These are phyloP conservation scores for Zychaea mexicana DNA, from an alignment of 371 early-diverging fungal species.

Conservation along the genomic window DNA sequence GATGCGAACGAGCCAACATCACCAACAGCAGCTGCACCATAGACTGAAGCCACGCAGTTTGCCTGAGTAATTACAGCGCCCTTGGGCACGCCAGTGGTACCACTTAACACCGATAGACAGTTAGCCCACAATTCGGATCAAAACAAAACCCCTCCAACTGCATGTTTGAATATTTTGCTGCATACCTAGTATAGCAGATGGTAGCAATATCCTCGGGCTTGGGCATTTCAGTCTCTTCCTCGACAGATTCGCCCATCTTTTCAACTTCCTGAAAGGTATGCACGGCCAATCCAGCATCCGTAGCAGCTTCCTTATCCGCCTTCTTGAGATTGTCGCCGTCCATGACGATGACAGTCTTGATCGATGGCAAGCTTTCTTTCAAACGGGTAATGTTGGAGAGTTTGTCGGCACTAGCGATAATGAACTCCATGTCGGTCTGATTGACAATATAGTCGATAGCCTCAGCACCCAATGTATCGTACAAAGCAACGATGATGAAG, in stretches of 20 bases:
- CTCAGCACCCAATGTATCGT: conserved; percentile 85
- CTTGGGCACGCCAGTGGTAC: conserved; percentile 56
- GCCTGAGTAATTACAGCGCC: conserved; percentile 81
- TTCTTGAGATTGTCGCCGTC: conserved; percentile 55
- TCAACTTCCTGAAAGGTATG: conserved; percentile 66
- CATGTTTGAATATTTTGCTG: too few relatives aligned
- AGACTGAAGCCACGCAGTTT: conserved; percentile 65
- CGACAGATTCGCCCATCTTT: conserved; percentile 52
- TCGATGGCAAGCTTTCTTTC: conserved; percentile 50
- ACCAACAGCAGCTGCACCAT: conserved; percentile 83
- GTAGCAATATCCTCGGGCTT: conserved; percentile 82
- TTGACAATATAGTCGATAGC: conserved; percentile 80
- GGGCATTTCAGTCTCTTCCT: conserved; percentile 49
- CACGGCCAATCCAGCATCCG: conserved; percentile 44
- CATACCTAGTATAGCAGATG: conserved; percentile 98
- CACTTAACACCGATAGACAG: conserved; percentile 46
- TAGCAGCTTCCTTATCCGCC: conserved; percentile 30
- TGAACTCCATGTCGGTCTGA: conserved; percentile 69
- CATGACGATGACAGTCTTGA: conserved; percentile 79
- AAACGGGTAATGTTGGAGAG: conserved; percentile 65
- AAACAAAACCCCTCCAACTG: too few relatives aligned
- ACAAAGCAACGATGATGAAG: conserved; percentile 80
- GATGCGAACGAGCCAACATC: conserved; percentile 48
- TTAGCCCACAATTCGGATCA: background rate
- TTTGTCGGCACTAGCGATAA: conserved; percentile 85